These are phyloP conservation scores for Wickerhamiella vanderwaltii DNA, from an alignment of 805 yeast species.

Conservation along the genomic window DNA sequence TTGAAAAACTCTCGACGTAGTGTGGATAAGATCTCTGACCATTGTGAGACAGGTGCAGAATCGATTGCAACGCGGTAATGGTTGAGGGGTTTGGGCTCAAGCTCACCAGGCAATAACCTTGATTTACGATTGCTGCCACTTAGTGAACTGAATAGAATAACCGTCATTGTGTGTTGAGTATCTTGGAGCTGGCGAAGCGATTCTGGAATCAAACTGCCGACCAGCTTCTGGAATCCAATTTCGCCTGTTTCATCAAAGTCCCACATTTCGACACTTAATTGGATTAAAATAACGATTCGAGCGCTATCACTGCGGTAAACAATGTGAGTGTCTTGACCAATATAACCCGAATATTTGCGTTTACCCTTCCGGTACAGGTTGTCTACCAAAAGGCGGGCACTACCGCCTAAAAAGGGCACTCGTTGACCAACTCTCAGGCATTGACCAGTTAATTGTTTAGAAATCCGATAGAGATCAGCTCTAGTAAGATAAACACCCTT, in stretches of 20 bases:
- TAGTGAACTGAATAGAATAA: conserved; percentile 75
- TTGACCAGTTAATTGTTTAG: conserved; percentile 45
- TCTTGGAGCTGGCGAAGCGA: conserved; percentile 82
- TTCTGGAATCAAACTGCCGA: conserved; percentile 83
- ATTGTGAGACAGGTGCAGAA: conserved; percentile 74
- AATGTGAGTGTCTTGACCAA: conserved; percentile 60
- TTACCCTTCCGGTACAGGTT: conserved; percentile 56
- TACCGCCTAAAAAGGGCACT: conserved; percentile 43
- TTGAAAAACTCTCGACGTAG: conserved; percentile 73
- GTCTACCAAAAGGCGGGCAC: conserved; percentile 51
- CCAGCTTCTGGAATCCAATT: conserved; percentile 80
- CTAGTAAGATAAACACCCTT: conserved; percentile 72
- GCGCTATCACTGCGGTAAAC: conserved; percentile 90
- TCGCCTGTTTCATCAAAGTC: conserved; percentile 95
- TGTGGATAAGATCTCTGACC: conserved; percentile 88
- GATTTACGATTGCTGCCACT: conserved; percentile 31
- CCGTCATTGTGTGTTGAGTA: conserved; percentile 83
- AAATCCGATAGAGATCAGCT: conserved; percentile 86
- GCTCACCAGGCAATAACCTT: conserved; percentile 52
- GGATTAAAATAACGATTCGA: conserved; percentile 67
- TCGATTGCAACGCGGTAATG: conserved; percentile 91
- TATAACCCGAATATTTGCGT: conserved; percentile 60
- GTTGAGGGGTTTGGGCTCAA: conserved; percentile 55
- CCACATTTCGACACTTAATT: conserved; percentile 94
- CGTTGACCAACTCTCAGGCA: conserved; percentile 61